Evolutionary conservation across 805 yeast genomes (phyloP).

Genomic region (Starmerella kuoi): DNA sequence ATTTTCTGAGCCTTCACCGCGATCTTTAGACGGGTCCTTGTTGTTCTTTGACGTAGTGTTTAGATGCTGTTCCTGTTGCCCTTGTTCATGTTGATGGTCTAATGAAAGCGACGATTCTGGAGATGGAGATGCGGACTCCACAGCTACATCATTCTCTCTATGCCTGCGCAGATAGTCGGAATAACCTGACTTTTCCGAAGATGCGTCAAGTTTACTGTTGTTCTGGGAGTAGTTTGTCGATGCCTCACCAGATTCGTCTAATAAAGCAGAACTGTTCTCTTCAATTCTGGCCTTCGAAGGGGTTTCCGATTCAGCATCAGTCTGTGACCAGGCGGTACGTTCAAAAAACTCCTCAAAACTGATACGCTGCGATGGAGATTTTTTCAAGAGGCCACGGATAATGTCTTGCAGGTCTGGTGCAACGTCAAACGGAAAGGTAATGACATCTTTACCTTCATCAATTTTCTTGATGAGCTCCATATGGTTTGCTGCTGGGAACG

Average conservation of each 20-base stretch:
- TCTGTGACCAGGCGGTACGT: conserved; percentile 23
- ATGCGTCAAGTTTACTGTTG: neutral
- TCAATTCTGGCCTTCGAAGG: neutral
- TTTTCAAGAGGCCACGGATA: conserved; percentile 63
- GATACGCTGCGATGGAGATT: conserved; percentile 78
- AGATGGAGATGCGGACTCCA: conserved; percentile 27
- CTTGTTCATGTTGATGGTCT: too few species aligned
- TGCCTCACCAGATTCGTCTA: conserved; percentile 16
- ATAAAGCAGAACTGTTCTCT: neutral
- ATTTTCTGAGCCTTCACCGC: conserved; percentile 9
- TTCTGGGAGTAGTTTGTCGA: conserved; percentile 10
- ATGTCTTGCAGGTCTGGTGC: conserved; percentile 55
- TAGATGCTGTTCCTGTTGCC: neutral
- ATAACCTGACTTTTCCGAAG: neutral
- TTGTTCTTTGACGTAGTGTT: neutral
- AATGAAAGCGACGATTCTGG: conserved; percentile 10
- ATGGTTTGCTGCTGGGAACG: conserved; percentile 87
- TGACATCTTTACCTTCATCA: conserved; percentile 65
- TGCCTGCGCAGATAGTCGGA: conserved; percentile 11
- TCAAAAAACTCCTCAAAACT: conserved; percentile 79
- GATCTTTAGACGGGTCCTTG: neutral
- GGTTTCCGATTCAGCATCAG: neutral
- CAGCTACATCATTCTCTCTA: conserved; percentile 11
- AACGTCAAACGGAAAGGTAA: conserved; percentile 56
- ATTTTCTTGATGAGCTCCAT: conserved; percentile 78